Base-by-base conservation (phyloP, 495 filamentous ascomycete genomes). In the Hypoxylon crocopeplum region DNA sequence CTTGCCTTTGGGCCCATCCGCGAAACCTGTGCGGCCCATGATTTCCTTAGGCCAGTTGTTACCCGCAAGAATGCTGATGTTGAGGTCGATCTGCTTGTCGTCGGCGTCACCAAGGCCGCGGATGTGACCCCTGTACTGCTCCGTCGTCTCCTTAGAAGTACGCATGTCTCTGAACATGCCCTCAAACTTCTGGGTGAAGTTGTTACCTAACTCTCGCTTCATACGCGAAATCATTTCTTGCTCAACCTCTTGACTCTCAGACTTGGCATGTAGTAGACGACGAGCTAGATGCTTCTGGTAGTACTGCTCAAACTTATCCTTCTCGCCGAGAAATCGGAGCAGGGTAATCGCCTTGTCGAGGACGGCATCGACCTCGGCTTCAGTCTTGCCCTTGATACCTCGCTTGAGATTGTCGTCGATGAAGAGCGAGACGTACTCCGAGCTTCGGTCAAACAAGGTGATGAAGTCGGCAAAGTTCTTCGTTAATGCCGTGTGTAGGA, bases 141-240 rank as follows among this genome's bases (percentile, higher is more conserved):
- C 70, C 0, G 86, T 89, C n/a, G 97, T 77, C 46, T 97, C 95
- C 53, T 90, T 88, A 0, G 92, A 96, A 5, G 92, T 79, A 16
- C 88, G 82, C 88, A 99, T 97, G 67, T 99, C 94, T 72, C 89
- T 96, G 72, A 99, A 99, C 94, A 99, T 99, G 47, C 91, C 85
- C 68, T 99, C 94, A 19, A 98, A 82, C 63, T 94, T 93, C 60
- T 84, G 76, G 0, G 95, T 98, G 71, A 99, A 99, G 42, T 89
- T 84, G 61, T 96, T 96, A 24, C 94, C 94, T 40, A 98, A 84
- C 71, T 97, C 93, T 61, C 92, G 81, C 77, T 96, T 97, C 90
- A 99, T 95, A 53, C 93, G 87, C 1, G 86, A 88, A 39, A 98
- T 95, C 88, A 99, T 96, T 59, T 93, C 88, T 67, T 93, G 90